Evolutionary conservation across 1,284 basidiomycete species (phyloP), one percentile per base, ranked within the genome.

Genomic region (Schizophyllum commune): DNA sequence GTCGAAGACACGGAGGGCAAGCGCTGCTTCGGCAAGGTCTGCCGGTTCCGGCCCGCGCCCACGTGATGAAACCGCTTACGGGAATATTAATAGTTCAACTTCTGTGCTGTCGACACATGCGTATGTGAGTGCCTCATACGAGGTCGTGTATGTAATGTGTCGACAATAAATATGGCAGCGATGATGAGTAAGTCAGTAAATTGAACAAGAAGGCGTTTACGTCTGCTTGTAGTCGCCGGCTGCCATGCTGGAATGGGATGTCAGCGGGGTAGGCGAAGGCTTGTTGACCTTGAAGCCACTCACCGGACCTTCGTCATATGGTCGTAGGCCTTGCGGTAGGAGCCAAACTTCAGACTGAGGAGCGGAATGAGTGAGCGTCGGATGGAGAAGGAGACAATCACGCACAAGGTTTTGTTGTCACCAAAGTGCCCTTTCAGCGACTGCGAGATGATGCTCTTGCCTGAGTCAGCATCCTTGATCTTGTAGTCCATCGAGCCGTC

Each of bases 251-350:
- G 3, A 32, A 65, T 62, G 60, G 62, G 5, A 61, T 62, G 0
- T 58, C 60, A 21, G 62, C 62, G 60, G 62, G 62, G 11, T 60
- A 59, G 47, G 62, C 64, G 19, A 60, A 63, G 11, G 57, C 56
- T 1, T 59, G 52, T 22, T 62, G 47, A 54, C 63, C 62, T 22
- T 59, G 9, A 9, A 61, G 60, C 17, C 63, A 63, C 61, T 65
- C 63, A 19, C 63, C n/a, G 58, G 60, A 61, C 27, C 21, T 20
- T 9, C 1, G 59, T 60, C 59, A 60, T 60, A 15, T 54, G 33
- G 27, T 17, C 27, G 55, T 56, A 60, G 2, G 21, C 55, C 11
- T 21, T 20, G 21, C 59, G 54, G 34, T 60, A 60, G 13, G 55
- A 33, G 7, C 59, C 59, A 19, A 60, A 57, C 27, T 60, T 60